A percentile compares a stretch with the other conserved stretches of the same genome.
Conservation (phyloP, 768 basidiomycete genomes). For the Sarcomyxa edulis region DNA sequence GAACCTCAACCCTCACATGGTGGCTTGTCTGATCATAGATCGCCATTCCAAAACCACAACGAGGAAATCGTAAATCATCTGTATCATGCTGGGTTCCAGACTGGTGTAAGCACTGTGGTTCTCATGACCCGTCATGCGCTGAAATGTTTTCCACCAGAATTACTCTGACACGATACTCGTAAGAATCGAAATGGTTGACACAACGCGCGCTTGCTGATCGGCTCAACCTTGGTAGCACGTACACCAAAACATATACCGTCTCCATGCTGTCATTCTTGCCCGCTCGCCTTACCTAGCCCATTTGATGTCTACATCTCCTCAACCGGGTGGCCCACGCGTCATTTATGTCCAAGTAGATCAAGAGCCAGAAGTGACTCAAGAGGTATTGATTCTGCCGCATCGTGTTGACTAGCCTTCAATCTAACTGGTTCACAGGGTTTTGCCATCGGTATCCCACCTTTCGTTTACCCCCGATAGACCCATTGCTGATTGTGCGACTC, state of each 20-base stretch:
- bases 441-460: constrained; percentile 54
- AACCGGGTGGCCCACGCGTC: constrained; percentile 56
- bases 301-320: constrained; percentile 78
- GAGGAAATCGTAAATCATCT: constrained; percentile 75
- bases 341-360: constrained; percentile 73
- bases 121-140: constrained; percentile 9
- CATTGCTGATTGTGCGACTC: constrained; percentile 8
- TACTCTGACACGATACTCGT: constrained; percentile 81
- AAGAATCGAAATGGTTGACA: constrained; percentile 21
- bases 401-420: constrained; percentile 8
- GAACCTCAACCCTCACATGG: constrained; percentile 8
- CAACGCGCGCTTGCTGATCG: constrained; percentile 2
- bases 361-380: constrained; percentile 79
- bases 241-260: constrained; percentile 66
- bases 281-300: constrained; percentile 86
- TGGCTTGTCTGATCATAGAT: constrained; percentile 19
- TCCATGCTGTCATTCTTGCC: constrained; percentile 83
- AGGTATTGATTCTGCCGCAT: constrained; percentile 40
- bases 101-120: constrained; percentile 53
- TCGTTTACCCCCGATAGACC: no score
- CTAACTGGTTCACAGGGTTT: constrained; percentile 61
- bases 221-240: constrained; percentile 47
- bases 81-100: constrained; percentile 76
- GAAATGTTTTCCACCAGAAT: constrained; percentile 49
- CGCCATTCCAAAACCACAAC: constrained; percentile 61